Evolutionary conservation across 805 yeast genomes (phyloP).

Genomic region (Metschnikowia chrysomelidarum): DNA sequence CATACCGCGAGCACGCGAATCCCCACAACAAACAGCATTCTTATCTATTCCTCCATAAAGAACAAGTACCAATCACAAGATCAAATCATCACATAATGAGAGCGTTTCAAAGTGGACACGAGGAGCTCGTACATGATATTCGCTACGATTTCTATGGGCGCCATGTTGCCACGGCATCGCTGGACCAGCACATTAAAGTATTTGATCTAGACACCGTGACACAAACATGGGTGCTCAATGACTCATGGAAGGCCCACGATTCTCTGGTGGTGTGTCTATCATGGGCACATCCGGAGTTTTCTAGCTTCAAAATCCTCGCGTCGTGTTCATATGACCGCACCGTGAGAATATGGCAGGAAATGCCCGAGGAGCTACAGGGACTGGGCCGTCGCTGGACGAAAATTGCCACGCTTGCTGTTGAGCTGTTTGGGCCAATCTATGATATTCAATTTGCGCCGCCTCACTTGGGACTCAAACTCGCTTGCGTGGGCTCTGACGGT

Average conservation of each 20-base stretch:
- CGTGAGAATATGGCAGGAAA: constrained; percentile 88
- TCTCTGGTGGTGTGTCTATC: constrained; percentile 75
- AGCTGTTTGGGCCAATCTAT: constrained; percentile 84
- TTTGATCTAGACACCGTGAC: constrained; percentile 69
- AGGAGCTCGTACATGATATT: constrained; percentile 86
- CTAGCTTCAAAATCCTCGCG: constrained; percentile 73
- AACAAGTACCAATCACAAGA: too few species aligned
- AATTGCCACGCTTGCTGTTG: constrained; percentile 70
- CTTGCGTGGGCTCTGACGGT: constrained; percentile 89
- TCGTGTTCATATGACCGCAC: constrained; percentile 90
- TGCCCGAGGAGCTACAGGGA: constrained; percentile 68
- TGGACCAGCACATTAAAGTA: constrained; percentile 90
- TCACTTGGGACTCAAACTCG: constrained; percentile 76
- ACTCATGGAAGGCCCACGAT: constrained; percentile 95
- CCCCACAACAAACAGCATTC: too few species aligned
- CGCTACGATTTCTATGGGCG: constrained; percentile 92
- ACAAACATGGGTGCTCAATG: constrained; percentile 79
- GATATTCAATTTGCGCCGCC: constrained; percentile 89
- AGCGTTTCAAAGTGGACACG: constrained; percentile 88
- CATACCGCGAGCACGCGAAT: too few species aligned
- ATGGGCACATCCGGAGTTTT: constrained; percentile 93
- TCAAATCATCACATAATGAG: constrained; percentile 44
- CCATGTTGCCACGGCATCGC: constrained; percentile 90
- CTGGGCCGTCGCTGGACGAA: constrained; percentile 84
- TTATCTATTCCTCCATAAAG: too few species aligned